phyloP scores from a whole-genome alignment of 2,329 filamentous ascomycete genomes.

The Macrophomina tecta region DNA sequence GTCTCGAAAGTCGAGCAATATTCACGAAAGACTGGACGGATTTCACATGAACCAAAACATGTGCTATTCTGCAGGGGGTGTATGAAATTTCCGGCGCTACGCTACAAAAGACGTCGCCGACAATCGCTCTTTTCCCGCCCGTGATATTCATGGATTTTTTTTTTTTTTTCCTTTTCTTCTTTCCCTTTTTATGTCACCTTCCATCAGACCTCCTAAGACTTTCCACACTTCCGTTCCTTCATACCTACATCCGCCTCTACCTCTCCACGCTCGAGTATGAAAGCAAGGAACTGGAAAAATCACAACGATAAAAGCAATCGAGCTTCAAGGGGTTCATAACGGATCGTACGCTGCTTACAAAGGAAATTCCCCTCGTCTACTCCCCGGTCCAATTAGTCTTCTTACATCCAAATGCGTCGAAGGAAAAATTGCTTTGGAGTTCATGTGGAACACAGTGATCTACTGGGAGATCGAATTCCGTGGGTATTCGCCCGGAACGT shows the following conservation, averaged over 20 bases:
- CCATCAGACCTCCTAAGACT: neutral
- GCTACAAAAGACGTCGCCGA: neutral
- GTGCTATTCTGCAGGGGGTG: neutral
- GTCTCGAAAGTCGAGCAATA: too few species aligned
- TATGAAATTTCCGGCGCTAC: neutral
- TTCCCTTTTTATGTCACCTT: neutral
- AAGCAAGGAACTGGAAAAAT: conserved; percentile 1
- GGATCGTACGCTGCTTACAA: conserved; percentile 6
- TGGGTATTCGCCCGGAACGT: conserved; percentile 73
- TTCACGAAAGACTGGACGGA: too few species aligned
- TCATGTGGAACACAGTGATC: neutral
- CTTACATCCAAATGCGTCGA: neutral
- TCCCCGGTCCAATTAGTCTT: neutral
- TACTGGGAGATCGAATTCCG: conserved; percentile 17
- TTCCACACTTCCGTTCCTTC: neutral
- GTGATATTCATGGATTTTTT: neutral
- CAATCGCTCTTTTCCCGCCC: neutral
- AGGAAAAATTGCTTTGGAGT: neutral
- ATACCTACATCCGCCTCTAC: neutral
- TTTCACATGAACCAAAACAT: neutral
- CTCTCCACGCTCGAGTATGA: neutral
- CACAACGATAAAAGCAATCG: conserved; percentile 1
- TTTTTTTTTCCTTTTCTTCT: neutral
- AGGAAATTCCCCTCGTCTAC: neutral
- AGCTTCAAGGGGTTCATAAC: conserved; percentile 14